These are phyloP conservation scores for Hylodesmum podocarpum DNA, from an alignment of 306 rosid genomes.

Conservation along the genomic window DNA sequence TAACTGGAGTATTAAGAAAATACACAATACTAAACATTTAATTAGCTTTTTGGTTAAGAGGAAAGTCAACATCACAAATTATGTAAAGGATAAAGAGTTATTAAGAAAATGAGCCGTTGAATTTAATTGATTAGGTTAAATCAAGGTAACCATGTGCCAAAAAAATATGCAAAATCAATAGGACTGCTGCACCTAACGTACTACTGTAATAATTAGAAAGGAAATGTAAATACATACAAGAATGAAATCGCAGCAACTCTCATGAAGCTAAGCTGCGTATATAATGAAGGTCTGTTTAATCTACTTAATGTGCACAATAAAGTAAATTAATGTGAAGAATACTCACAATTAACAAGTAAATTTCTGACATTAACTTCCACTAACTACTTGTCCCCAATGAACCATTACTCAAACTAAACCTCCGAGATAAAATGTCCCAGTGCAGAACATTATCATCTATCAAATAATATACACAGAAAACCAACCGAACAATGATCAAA, in stretches of 20 bases:
- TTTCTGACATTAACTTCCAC: neutral
- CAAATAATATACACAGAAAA: neutral
- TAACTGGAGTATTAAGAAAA: neutral
- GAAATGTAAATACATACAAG: neutral
- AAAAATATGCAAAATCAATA: neutral
- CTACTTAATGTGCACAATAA: neutral
- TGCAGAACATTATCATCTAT: neutral
- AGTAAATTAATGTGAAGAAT: neutral
- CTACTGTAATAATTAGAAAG: neutral
- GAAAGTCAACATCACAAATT: neutral
- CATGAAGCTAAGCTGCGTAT: constrained; percentile 5
- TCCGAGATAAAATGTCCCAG: neutral
- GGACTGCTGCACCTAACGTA: neutral
- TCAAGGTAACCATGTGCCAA: neutral
- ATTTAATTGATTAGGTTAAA: neutral
- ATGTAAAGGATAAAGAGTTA: neutral
- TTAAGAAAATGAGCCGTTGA: neutral
- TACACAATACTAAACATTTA: neutral
- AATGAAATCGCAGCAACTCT: neutral
- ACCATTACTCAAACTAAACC: neutral
- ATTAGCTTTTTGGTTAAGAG: neutral
- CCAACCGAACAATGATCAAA: neutral
- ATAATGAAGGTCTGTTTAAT: neutral
- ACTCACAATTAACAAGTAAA: neutral
- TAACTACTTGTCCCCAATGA: neutral